These are phyloP conservation scores for Cryptosporidium tyzzeri DNA, from an alignment of 169 alveolate species.

Conservation along the genomic window DNA sequence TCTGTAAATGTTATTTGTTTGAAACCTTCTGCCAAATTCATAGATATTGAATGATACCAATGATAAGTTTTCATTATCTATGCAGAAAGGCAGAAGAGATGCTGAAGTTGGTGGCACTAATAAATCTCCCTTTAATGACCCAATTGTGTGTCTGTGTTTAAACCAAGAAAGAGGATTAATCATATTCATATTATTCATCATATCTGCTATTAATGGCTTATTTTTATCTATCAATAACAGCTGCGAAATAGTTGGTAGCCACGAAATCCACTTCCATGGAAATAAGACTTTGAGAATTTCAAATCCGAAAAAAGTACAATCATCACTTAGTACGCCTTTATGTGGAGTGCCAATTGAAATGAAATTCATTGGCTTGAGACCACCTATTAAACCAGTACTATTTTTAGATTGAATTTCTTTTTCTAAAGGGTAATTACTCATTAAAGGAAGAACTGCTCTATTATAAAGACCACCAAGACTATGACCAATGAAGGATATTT, in stretches of 20 bases:
- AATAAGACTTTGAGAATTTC: constrained; percentile 18
- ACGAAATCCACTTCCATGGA: constrained; percentile 55
- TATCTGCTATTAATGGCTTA: constrained; percentile 24
- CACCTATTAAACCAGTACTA: constrained; percentile 43
- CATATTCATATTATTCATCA: constrained; percentile 65
- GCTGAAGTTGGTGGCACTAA: constrained; percentile 76
- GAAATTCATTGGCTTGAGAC: constrained; percentile 65
- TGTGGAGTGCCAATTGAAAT: constrained; percentile 74
- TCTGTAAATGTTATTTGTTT: background rate
- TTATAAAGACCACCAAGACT: constrained; percentile 70
- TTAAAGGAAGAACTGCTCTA: constrained; percentile 69
- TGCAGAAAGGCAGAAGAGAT: constrained; percentile 49
- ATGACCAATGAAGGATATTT: constrained; percentile 70
- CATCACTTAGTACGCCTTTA: constrained; percentile 68
- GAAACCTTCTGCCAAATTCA: background rate
- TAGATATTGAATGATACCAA: background rate
- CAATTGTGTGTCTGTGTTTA: constrained; percentile 71
- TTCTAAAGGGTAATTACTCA: background rate
- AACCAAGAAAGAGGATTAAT: constrained; percentile 73
- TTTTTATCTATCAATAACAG: constrained; percentile 42
- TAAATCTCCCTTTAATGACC: constrained; percentile 70
- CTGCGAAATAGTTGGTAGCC: constrained; percentile 68
- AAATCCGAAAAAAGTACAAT: constrained; percentile 54
- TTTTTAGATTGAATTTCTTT: background rate
- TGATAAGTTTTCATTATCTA: constrained; percentile 1